phyloP scores from a whole-genome alignment of 495 filamentous ascomycete species.

The Xylaria bambusicola region DNA sequence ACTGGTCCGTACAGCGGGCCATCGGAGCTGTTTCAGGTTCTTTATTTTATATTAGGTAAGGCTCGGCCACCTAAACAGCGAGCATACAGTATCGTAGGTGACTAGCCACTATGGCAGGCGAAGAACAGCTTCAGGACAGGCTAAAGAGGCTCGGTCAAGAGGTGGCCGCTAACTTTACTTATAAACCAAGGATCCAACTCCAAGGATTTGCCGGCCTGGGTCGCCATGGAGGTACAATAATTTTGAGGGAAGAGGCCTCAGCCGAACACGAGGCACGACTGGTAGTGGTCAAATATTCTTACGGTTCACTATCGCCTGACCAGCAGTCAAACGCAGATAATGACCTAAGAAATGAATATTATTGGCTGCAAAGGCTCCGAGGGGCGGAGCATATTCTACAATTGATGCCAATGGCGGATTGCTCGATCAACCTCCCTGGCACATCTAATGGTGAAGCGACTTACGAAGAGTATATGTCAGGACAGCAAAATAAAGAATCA shows the following conservation, averaged over 20 bases:
- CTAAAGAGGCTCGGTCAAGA: not conserved
- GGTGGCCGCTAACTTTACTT: not conserved
- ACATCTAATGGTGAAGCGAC: not conserved
- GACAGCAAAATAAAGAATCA: no score
- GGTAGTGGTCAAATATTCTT: conserved; percentile 27
- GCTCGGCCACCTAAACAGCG: no score
- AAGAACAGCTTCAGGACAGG: not conserved
- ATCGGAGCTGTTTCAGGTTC: no score
- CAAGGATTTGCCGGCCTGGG: conserved; percentile 4
- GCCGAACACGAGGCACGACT: not conserved
- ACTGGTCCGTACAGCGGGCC: no score
- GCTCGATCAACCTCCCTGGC: conserved; percentile 6
- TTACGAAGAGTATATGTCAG: no score
- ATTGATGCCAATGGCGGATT: conserved; percentile 9
- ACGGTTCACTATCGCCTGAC: not conserved
- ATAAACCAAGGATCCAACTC: not conserved
- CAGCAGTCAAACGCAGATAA: not conserved
- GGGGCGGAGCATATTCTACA: conserved; percentile 27
- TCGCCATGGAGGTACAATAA: conserved; percentile 8
- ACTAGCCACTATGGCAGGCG: conserved; percentile 4
- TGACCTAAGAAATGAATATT: conserved; percentile 18
- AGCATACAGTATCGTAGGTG: no score
- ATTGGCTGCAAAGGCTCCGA: conserved; percentile 16
- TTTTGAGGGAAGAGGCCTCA: not conserved
- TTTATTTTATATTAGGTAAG: no score